phyloP scores from a whole-genome alignment of 257 asterid genomes.

The Handroanthus guayacan region DNA sequence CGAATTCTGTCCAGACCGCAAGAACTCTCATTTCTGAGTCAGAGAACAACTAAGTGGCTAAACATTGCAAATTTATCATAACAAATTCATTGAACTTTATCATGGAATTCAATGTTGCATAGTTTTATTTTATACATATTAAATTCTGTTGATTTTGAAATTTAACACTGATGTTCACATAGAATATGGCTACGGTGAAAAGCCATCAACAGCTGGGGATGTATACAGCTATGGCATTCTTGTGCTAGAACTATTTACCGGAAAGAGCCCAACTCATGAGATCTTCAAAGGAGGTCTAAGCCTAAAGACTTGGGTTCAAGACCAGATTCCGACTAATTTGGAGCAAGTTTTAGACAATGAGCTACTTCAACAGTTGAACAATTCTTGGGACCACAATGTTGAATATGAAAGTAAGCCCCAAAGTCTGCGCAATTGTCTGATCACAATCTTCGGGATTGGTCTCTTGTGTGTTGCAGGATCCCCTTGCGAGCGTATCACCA shows the following conservation, averaged over 20 bases:
- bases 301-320: slow-evolving; percentile 59
- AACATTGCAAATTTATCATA: no score
- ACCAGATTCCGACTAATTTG: slow-evolving; percentile 41
- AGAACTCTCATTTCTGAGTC: no score
- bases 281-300: slow-evolving; percentile 48
- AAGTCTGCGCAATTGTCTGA: slow-evolving; percentile 36
- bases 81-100: neutral
- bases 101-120: no score
- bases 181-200: slow-evolving; percentile 67
- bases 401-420: slow-evolving; percentile 19
- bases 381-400: neutral
- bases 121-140: neutral
- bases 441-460: slow-evolving; percentile 46
- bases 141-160: slow-evolving; percentile 6
- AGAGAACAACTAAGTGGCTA: no score
- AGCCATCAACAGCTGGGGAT: slow-evolving; percentile 61
- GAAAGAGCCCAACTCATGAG: slow-evolving; percentile 57
- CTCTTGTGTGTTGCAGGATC: slow-evolving; percentile 54
- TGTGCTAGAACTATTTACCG: slow-evolving; percentile 58
- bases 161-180: neutral
- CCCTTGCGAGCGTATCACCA: slow-evolving; percentile 45
- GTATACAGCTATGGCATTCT: slow-evolving; percentile 75
- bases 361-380: slow-evolving; percentile 30
- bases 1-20: no score
- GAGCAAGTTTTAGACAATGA: slow-evolving; percentile 50